phyloP scores from a whole-genome alignment of 2,329 filamentous ascomycete species.

The Aspergillus calidoustus region DNA sequence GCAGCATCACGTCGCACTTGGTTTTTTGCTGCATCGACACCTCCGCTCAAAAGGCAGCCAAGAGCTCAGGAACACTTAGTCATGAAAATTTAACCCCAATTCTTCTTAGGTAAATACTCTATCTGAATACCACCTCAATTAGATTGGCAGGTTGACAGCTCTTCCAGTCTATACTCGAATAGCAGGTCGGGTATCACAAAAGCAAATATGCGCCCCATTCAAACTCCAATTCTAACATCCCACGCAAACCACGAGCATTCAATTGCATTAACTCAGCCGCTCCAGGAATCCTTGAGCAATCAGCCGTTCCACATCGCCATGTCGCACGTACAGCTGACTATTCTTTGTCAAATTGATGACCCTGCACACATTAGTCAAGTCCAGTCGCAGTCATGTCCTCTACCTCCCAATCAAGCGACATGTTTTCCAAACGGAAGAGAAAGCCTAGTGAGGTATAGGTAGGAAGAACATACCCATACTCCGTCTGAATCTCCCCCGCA shows the following conservation, averaged over 20 bases:
- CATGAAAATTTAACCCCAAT: conserved; percentile 1
- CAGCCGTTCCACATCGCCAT: conserved; percentile 91
- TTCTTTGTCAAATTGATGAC: conserved; percentile 97
- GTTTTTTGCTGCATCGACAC: not conserved
- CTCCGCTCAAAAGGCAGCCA: not conserved
- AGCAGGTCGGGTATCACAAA: conserved; percentile 20
- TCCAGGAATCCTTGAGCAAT: conserved; percentile 96
- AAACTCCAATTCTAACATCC: not conserved
- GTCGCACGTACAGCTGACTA: conserved; percentile 95
- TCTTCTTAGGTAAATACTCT: not conserved
- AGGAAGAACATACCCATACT: conserved; percentile 77
- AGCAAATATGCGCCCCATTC: conserved; percentile 8
- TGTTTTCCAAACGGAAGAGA: not conserved
- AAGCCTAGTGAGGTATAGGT: not conserved
- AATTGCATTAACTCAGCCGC: conserved; percentile 70
- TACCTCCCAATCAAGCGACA: not conserved
- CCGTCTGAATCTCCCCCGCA: conserved; percentile 97
- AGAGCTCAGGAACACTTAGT: conserved; percentile 1
- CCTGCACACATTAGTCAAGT: conserved; percentile 53
- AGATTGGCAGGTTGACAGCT: not conserved
- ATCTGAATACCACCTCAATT: not conserved
- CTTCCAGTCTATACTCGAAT: not conserved
- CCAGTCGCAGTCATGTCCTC: not conserved
- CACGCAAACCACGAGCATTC: not conserved
- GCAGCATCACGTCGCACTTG: not conserved